These are phyloP conservation scores for Claviceps purpurea DNA, from an alignment of 2,329 filamentous ascomycete genomes.

Conservation along the genomic window DNA sequence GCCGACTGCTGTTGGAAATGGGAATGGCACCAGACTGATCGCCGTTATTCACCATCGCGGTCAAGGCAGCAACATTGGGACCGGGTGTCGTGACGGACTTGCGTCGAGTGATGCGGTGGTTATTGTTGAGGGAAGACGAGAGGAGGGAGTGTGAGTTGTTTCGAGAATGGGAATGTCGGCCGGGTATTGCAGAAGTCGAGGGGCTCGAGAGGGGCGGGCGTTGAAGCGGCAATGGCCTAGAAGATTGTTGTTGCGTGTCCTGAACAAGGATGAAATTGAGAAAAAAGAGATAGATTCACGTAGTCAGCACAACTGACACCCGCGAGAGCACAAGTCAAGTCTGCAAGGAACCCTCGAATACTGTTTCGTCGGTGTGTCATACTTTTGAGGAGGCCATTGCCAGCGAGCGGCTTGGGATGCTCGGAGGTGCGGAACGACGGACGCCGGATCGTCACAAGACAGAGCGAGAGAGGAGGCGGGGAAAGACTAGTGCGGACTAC, in stretches of 20 bases:
- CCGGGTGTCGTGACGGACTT: slow-evolving; percentile 79
- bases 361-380: slow-evolving; percentile 19
- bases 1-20: slow-evolving; percentile 45
- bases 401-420: slow-evolving; percentile 24
- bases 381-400: slow-evolving; percentile 53
- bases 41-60: slow-evolving; percentile 59
- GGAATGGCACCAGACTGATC: slow-evolving; percentile 41
- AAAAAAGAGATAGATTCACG: slow-evolving; percentile 10
- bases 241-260: slow-evolving; percentile 52
- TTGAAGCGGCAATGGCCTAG: slow-evolving; percentile 53
- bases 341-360: slow-evolving; percentile 12
- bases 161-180: slow-evolving; percentile 53
- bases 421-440: slow-evolving; percentile 20
- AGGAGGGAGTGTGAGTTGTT: slow-evolving; percentile 74
- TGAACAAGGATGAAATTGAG: slow-evolving; percentile 18
- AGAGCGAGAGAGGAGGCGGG: slow-evolving; percentile 6
- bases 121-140: slow-evolving; percentile 60
- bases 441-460: slow-evolving; percentile 18
- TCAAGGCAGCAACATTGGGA: slow-evolving; percentile 61
- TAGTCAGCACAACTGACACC: slow-evolving; percentile 23
- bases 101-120: slow-evolving; percentile 77
- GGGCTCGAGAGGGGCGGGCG: slow-evolving; percentile 46
- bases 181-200: slow-evolving; percentile 42
- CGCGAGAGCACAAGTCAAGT: slow-evolving; percentile 17
- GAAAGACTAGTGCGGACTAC: slow-evolving; percentile 10